These are phyloP conservation scores for Anthracocystis setariae DNA, from an alignment of 1,284 basidiomycete genomes.

Conservation along the genomic window DNA sequence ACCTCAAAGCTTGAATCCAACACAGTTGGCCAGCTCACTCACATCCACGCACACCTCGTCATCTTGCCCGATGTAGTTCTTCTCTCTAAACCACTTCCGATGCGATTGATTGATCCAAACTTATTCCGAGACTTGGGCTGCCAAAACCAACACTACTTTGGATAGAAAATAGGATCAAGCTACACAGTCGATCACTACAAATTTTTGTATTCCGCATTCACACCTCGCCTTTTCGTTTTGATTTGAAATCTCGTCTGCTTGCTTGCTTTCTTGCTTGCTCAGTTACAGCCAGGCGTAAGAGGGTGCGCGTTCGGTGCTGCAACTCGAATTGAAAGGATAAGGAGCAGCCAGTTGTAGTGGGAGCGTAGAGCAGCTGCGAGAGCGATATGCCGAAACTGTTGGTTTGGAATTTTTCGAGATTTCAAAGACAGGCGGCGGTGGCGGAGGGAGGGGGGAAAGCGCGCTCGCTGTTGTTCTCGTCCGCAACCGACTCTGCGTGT, in stretches of 20 bases:
- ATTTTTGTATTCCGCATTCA: not conserved
- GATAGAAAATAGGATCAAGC: too few relatives aligned
- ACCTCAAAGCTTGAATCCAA: too few relatives aligned
- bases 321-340: too few relatives aligned
- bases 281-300: not conserved
- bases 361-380: not conserved
- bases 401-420: slow-evolving; percentile 19
- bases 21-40: slow-evolving; percentile 2
- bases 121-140: not conserved
- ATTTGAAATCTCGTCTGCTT: too few relatives aligned
- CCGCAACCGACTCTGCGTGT: not conserved
- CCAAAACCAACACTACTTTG: not conserved
- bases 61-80: not conserved
- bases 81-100: not conserved
- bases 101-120: too few relatives aligned
- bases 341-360: too few relatives aligned
- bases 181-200: slow-evolving; percentile 1
- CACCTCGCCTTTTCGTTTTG: not conserved
- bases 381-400: slow-evolving; percentile 3
- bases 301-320: slow-evolving; percentile 8
- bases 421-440: too few relatives aligned
- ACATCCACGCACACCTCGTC: not conserved
- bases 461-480: slow-evolving; percentile 9
- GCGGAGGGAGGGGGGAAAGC: too few relatives aligned
- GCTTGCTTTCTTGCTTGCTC: slow-evolving; percentile 2